Evolutionary conservation across 1,284 basidiomycete genomes (phyloP), one percentile per base, ranked within the genome.

Genomic region (Cutaneotrichosporon cutaneum): DNA sequence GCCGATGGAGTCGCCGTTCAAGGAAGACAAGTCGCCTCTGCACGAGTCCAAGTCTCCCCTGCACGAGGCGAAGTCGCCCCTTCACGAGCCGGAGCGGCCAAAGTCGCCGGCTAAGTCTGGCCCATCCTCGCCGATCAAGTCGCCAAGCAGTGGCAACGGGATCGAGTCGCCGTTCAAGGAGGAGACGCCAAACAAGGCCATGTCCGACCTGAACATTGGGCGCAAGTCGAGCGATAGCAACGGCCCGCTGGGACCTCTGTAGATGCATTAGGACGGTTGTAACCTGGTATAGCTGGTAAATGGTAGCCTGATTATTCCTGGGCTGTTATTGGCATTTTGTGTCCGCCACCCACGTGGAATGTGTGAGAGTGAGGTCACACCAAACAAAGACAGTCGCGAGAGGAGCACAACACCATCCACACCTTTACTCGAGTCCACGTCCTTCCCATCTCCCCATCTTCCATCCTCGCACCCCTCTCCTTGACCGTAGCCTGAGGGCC

Each of bases 191-290:
- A 44, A 22, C 24, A 18, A 26, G 7, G 24, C 44, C 18, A 47
- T 42, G n/a, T 50, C 30, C 11, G 48, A 51, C 27, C 24, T 54
- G 27, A 56, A 45, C 24, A 39, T 51, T 26, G 53, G 35, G 26
- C 44, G 39, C 44, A 56, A 56, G 52, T 44, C 48, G 7, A 51
- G 36, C 52, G 54, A 59, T 13, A 51, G 59, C 59, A 48, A 55
- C 8, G 58, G 61, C 7, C 62, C 62, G 2, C 58, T 63, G 14
- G 62, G 71, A 24, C 71, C 71, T 30, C 65, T 73, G 67, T 63
- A 60, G 35, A 36, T 24, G 22, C 16, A 24, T 16, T 54, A 39
- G 27, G 24, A 30, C 26, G 30, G 50, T 51, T 35, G 51, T 47
- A 47, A 22, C 22, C 22, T 45, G 45, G 24, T 33, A 42, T 42